phyloP scores from a whole-genome alignment of 2,329 filamentous ascomycete genomes.

The Microsporum canis region DNA sequence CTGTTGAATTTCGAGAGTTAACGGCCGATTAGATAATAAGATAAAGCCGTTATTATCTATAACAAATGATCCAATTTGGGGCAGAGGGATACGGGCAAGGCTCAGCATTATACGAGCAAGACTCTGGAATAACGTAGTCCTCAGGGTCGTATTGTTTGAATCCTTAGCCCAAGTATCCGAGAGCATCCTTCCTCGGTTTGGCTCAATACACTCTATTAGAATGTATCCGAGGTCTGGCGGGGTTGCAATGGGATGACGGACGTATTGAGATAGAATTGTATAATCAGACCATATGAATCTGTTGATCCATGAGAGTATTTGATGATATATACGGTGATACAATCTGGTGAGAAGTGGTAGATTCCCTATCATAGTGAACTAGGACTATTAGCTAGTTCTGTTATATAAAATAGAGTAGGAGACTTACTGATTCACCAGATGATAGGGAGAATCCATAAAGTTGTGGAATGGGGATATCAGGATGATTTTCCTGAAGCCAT shows the following conservation, averaged over 20 bases:
- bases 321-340: neutral
- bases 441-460: conserved; percentile 14
- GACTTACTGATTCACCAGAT: neutral
- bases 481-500: conserved; percentile 4
- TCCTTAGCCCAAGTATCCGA: conserved; percentile 17
- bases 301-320: neutral
- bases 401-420: neutral
- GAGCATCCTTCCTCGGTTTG: conserved; percentile 16
- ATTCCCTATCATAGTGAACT: conserved; percentile 1
- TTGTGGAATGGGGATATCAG: conserved; percentile 11
- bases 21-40: conserved; percentile 18
- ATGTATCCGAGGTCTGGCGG: conserved; percentile 8
- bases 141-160: conserved; percentile 11
- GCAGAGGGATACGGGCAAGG: conserved; percentile 17
- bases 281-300: neutral
- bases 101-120: conserved; percentile 16
- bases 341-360: neutral
- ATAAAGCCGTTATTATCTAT: conserved; percentile 21
- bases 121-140: conserved; percentile 16
- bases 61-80: conserved; percentile 26
- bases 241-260: neutral
- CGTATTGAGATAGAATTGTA: neutral
- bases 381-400: conserved; percentile 22
- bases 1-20: conserved; percentile 18
- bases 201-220: conserved; percentile 17